phyloP scores from a whole-genome alignment of 441 rosid genomes.

The Kokia cookei region DNA sequence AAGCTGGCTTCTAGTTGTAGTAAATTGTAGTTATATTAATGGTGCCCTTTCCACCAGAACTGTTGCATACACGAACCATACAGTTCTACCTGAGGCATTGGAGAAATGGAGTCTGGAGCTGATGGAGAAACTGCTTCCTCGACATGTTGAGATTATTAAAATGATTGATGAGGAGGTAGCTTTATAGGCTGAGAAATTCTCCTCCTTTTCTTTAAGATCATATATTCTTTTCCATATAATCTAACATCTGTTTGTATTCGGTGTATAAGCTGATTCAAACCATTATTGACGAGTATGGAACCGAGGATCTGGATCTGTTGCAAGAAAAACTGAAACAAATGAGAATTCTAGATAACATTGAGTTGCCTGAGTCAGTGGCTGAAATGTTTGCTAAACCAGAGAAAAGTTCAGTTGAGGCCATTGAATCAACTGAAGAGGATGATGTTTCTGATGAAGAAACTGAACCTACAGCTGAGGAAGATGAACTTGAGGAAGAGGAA shows the following conservation, averaged over 20 bases:
- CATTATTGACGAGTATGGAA: constrained; percentile 68
- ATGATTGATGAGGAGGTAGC: constrained; percentile 88
- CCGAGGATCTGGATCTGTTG: constrained; percentile 45
- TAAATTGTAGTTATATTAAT: neutral
- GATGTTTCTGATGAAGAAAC: constrained; percentile 28
- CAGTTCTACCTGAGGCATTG: constrained; percentile 88
- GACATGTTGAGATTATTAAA: constrained; percentile 83
- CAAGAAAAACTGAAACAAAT: constrained; percentile 66
- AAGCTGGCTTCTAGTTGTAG: neutral
- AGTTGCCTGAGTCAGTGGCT: constrained; percentile 61
- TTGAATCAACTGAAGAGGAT: constrained; percentile 21
- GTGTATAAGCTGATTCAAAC: constrained; percentile 54
- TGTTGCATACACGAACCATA: constrained; percentile 94
- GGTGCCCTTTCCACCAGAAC: constrained; percentile 42
- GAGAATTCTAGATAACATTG: constrained; percentile 86
- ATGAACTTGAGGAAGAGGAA: constrained; percentile 13
- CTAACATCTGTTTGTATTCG: constrained; percentile 7
- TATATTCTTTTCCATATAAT: constrained; percentile 10
- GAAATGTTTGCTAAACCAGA: constrained; percentile 52
- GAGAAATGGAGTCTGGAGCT: constrained; percentile 97
- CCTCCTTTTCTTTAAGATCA: neutral
- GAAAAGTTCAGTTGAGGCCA: constrained; percentile 18
- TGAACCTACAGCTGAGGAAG: constrained; percentile 18
- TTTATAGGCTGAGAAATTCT: neutral
- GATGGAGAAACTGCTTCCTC: constrained; percentile 78